Conservation (phyloP, 2,329 filamentous ascomycete species). For the Epichloe elymi region DNA sequence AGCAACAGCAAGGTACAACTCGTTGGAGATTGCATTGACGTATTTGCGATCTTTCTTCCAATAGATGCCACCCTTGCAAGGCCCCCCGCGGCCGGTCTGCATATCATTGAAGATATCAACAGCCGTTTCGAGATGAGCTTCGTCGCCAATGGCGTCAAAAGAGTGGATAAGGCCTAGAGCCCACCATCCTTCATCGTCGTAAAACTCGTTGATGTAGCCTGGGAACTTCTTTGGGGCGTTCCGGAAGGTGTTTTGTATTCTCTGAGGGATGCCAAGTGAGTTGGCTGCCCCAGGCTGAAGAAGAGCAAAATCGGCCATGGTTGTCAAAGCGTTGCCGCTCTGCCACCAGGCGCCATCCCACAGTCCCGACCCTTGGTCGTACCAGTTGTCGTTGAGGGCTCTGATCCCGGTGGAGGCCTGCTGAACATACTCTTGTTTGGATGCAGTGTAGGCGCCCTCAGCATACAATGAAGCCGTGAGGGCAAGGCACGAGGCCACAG, state of each 20-base stretch:
- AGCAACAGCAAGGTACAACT: constrained; percentile 41
- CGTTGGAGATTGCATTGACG: constrained; percentile 44
- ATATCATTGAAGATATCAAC: constrained; percentile 43
- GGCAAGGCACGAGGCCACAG: constrained; percentile 1
- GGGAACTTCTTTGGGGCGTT: constrained; percentile 28
- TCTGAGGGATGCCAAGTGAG: constrained; percentile 23
- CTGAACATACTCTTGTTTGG: constrained; percentile 16
- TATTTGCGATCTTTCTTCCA: constrained; percentile 40
- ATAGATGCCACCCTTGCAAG: constrained; percentile 39
- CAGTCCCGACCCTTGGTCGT: constrained; percentile 43
- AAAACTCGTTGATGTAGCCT: constrained; percentile 37
- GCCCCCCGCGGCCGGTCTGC: constrained; percentile 30
- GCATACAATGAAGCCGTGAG: background rate
- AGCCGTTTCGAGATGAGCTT: constrained; percentile 38
- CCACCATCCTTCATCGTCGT: constrained; percentile 53
- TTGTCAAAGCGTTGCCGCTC: constrained; percentile 51
- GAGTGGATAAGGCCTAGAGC: constrained; percentile 43
- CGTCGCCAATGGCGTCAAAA: constrained; percentile 38
- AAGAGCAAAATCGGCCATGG: constrained; percentile 40
- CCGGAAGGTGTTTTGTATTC: constrained; percentile 31
- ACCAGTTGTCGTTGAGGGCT: constrained; percentile 44
- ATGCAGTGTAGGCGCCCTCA: background rate
- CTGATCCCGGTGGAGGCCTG: constrained; percentile 21
- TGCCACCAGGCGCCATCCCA: constrained; percentile 65
- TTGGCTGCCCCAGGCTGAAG: constrained; percentile 21